A percentile compares a stretch with the other conserved stretches of the same genome.
phyloP scores from a whole-genome alignment of 148 eudicot species.

The Gaultheria prostrata region DNA sequence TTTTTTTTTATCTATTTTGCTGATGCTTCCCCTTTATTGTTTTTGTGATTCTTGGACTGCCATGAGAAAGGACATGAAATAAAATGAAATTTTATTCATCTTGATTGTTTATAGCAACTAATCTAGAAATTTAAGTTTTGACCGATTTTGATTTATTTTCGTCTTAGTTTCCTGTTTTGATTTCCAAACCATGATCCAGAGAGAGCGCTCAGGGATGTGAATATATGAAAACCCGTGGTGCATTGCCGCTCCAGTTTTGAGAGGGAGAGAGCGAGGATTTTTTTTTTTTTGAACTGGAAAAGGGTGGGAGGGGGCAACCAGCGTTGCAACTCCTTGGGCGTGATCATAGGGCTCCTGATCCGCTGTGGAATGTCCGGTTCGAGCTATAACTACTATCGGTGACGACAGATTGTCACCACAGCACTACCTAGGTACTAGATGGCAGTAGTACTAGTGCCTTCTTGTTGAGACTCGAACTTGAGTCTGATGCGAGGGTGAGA shows the following conservation, averaged over 20 bases:
- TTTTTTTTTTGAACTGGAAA: too few relatives aligned
- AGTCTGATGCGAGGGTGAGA: too few relatives aligned
- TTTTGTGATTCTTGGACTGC: background rate
- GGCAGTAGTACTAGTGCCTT: too few relatives aligned
- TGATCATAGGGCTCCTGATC: too few relatives aligned
- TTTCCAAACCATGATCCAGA: background rate
- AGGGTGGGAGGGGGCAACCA: too few relatives aligned
- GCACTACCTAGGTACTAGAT: too few relatives aligned
- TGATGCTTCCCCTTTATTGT: background rate
- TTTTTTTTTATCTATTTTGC: background rate
- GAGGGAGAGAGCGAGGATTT: too few relatives aligned
- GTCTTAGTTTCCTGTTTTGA: background rate
- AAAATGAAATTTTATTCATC: background rate
- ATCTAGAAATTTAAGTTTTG: background rate
- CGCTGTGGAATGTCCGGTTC: too few relatives aligned
- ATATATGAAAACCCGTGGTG: background rate
- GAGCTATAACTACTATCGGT: too few relatives aligned
- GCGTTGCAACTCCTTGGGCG: too few relatives aligned
- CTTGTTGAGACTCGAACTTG: too few relatives aligned
- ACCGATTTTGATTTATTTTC: background rate
- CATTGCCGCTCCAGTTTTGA: background rate
- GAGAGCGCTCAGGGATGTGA: background rate
- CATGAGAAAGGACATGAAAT: background rate
- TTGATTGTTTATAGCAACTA: background rate
- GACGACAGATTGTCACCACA: too few relatives aligned